Percentiles rank a stretch among this genome's conserved stretches.
phyloP scores from a whole-genome alignment of 768 basidiomycete genomes.

The Baorangia bicolor region DNA sequence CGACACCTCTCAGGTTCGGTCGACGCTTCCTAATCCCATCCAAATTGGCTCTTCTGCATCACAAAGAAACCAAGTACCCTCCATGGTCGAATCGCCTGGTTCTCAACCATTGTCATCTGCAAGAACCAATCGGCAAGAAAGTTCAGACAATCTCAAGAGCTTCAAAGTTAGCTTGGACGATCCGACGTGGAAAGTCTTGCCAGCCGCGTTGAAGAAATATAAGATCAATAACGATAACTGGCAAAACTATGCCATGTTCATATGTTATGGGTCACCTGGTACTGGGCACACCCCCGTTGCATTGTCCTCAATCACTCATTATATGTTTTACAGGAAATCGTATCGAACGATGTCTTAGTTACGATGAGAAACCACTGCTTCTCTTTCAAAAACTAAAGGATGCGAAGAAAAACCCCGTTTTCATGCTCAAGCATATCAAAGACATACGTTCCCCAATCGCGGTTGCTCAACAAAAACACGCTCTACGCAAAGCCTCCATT shows the following conservation, averaged over 20 bases:
- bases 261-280: constrained; percentile 95
- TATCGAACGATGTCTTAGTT: constrained; percentile 91
- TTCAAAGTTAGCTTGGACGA: constrained; percentile 98
- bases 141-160: constrained; percentile 76
- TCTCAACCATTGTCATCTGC: constrained; percentile 29
- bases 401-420: constrained; percentile 95
- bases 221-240: constrained; percentile 98
- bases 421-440: constrained; percentile 93
- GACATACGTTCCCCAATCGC: constrained; percentile 97
- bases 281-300: constrained; percentile 1
- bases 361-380: constrained; percentile 96
- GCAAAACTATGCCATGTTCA: constrained; percentile 99
- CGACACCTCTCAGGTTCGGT: constrained; percentile 47
- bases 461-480: constrained; percentile 95
- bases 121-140: constrained; percentile 59
- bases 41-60: constrained; percentile 29
- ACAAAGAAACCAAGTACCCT: constrained; percentile 26
- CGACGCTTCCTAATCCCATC: constrained; percentile 14
- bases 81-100: constrained; percentile 31
- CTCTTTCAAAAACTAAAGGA: constrained; percentile 98
- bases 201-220: constrained; percentile 97
- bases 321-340: constrained; percentile 51
- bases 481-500: constrained; percentile 72
- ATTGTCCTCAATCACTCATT: not conserved
- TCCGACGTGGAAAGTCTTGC: constrained; percentile 97